These are phyloP conservation scores for Boletus eberwhitei DNA, from an alignment of 768 basidiomycete genomes.

Conservation along the genomic window DNA sequence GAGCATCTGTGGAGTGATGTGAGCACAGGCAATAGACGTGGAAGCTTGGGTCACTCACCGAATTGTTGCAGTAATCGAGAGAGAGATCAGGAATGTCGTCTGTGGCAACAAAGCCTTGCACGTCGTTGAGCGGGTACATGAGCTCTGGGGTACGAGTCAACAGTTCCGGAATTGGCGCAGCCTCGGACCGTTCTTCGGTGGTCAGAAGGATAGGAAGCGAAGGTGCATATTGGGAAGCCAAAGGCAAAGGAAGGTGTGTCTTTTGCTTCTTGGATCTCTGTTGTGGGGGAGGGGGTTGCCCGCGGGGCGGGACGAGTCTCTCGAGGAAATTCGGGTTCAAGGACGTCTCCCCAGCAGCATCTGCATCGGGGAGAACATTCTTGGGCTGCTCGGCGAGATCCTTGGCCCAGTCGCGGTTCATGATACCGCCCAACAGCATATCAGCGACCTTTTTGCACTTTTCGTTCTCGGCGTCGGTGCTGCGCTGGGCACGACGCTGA, in stretches of 20 bases:
- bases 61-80: constrained; percentile 20
- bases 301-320: constrained; percentile 2
- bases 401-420: constrained; percentile 29
- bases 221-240: not conserved
- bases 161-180: not conserved
- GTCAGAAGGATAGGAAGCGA: not conserved
- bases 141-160: constrained; percentile 20
- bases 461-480: constrained; percentile 33
- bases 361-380: not conserved
- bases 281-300: constrained; percentile 2
- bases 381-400: constrained; percentile 13
- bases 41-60: constrained; percentile 16
- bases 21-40: not conserved
- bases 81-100: constrained; percentile 35
- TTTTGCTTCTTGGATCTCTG: constrained; percentile 8
- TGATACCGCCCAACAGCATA: constrained; percentile 34
- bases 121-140: constrained; percentile 2
- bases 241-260: not conserved
- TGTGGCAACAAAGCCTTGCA: constrained; percentile 32
- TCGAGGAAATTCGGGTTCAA: constrained; percentile 4
- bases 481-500: constrained; percentile 35
- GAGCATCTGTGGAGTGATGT: constrained; percentile 11
- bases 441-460: constrained; percentile 39
- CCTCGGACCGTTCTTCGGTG: not conserved
- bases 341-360: not conserved